These are phyloP conservation scores for Mycena citricolor DNA, from an alignment of 1,284 basidiomycete species.

Conservation along the genomic window DNA sequence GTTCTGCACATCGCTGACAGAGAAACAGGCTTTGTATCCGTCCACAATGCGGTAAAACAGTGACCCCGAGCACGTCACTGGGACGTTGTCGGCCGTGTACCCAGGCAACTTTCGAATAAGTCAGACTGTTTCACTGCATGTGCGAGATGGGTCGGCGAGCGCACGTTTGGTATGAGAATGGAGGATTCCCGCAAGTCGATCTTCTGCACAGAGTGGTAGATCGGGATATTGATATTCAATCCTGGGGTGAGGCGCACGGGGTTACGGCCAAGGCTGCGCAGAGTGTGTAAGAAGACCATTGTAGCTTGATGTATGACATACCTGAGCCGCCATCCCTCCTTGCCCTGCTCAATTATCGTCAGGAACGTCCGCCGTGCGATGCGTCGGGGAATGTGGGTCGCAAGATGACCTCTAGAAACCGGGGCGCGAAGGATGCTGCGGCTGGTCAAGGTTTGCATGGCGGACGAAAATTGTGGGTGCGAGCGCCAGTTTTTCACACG, in stretches of 20 bases:
- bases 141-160: conserved; percentile 10
- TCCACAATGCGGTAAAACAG: conserved; percentile 50
- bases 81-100: conserved; percentile 55
- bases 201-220: conserved; percentile 42
- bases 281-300: neutral
- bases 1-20: conserved; percentile 43
- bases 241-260: conserved; percentile 46
- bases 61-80: conserved; percentile 49
- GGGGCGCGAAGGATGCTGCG: no score
- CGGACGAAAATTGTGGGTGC: no score
- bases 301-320: conserved; percentile 22
- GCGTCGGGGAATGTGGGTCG: no score
- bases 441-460: no score
- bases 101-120: conserved; percentile 38
- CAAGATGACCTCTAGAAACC: no score
- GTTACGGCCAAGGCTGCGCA: conserved; percentile 40
- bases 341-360: conserved; percentile 49
- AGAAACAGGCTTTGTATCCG: conserved; percentile 52
- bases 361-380: conserved; percentile 33
- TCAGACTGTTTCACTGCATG: conserved; percentile 2
- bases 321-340: conserved; percentile 50
- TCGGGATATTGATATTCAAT: conserved; percentile 43
- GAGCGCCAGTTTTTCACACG: no score
- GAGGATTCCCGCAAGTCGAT: conserved; percentile 52
- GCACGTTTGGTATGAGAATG: conserved; percentile 41